Conservation (phyloP, 371 early-diverging fungal genomes). For the Mucor indicus region DNA sequence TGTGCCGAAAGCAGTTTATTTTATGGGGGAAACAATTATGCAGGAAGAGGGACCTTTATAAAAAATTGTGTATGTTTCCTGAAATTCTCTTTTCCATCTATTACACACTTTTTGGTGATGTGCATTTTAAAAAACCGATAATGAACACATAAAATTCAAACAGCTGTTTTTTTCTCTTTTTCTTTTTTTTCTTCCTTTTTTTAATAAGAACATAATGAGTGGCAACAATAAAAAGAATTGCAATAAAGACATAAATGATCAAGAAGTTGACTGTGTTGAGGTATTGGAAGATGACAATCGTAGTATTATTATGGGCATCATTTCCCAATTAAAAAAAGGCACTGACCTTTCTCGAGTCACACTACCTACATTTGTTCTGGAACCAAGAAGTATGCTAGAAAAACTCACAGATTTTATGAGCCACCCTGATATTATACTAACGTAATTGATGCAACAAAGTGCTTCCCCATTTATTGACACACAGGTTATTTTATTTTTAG, state of each 20-base stretch:
- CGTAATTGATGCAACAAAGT: slow-evolving; percentile 48
- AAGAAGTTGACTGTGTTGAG: slow-evolving; percentile 55
- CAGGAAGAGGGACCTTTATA: no score
- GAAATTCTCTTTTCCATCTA: no score
- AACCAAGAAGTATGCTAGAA: slow-evolving; percentile 90
- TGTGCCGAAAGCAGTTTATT: no score
- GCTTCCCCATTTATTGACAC: background rate
- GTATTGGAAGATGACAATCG: slow-evolving; percentile 82
- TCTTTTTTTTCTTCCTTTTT: slow-evolving; percentile 4
- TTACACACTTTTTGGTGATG: no score
- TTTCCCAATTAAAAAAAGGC: slow-evolving; percentile 82
- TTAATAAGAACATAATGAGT: background rate
- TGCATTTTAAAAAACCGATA: no score
- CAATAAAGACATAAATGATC: slow-evolving; percentile 1
- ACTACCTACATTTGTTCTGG: slow-evolving; percentile 92
- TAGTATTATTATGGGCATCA: slow-evolving; percentile 80
- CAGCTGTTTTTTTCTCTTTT: background rate
- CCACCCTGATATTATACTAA: slow-evolving; percentile 81
- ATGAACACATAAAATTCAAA: no score
- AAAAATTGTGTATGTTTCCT: no score
- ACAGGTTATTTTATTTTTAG: slow-evolving; percentile 32
- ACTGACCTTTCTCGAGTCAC: slow-evolving; percentile 83
- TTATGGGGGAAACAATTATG: no score
- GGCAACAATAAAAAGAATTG: slow-evolving; percentile 1
- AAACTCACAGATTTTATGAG: slow-evolving; percentile 92